These are phyloP conservation scores for Podila epigama DNA, from an alignment of 192 early-diverging fungal species.

Conservation along the genomic window DNA sequence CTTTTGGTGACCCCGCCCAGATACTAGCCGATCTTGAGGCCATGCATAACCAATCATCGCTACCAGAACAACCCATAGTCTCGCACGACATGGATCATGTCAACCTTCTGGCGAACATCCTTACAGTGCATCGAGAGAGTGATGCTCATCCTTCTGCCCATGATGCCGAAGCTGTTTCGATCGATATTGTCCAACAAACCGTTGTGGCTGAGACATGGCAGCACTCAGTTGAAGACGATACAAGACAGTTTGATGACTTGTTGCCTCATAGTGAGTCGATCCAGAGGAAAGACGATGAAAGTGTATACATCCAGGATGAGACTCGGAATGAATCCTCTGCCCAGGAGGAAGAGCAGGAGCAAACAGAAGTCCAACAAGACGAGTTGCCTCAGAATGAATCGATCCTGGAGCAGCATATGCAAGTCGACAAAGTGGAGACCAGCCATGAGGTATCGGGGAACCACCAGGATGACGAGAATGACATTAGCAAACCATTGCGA, in stretches of 20 bases:
- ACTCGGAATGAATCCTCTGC: no score
- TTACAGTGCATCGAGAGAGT: not conserved
- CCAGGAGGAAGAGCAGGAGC: not conserved
- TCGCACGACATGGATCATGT: not conserved
- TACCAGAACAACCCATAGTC: not conserved
- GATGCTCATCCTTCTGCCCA: not conserved
- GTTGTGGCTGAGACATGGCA: no score
- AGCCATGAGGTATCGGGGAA: not conserved
- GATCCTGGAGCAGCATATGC: not conserved
- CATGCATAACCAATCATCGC: not conserved
- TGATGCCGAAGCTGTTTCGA: not conserved
- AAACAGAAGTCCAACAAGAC: not conserved
- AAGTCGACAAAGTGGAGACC: not conserved
- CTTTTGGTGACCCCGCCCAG: not conserved
- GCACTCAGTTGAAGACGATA: no score
- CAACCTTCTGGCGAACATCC: not conserved
- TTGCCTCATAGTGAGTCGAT: no score
- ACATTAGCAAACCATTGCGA: no score
- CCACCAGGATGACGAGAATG: no score
- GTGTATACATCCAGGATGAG: no score
- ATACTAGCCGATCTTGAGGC: not conserved
- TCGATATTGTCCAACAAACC: no score
- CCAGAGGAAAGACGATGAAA: no score
- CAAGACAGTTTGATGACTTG: no score
- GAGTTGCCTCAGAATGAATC: not conserved